A percentile compares a stretch with the other conserved stretches of the same genome.
Evolutionary conservation across 495 filamentous ascomycete genomes (phyloP).

Genomic region (Hypoxylon rickii): DNA sequence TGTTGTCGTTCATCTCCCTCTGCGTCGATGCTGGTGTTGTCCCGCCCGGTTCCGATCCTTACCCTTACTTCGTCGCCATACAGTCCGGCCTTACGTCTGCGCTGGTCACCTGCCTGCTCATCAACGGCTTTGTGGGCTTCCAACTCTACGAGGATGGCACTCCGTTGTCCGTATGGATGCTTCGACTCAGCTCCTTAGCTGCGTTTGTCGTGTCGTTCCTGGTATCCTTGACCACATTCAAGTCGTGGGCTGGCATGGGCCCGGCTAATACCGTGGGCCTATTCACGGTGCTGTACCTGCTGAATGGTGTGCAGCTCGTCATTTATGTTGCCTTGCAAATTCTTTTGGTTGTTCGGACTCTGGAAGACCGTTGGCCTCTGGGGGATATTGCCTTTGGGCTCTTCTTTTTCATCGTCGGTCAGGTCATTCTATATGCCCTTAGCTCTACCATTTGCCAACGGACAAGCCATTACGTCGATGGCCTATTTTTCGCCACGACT

Average conservation of each 20-base stretch:
- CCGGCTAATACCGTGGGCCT: slow-evolving; percentile 85
- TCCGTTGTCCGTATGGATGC: slow-evolving; percentile 88
- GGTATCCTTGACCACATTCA: slow-evolving; percentile 90
- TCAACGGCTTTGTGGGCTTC: slow-evolving; percentile 99
- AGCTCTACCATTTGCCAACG: slow-evolving; percentile 82
- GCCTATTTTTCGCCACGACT: slow-evolving; percentile 90
- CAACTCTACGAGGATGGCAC: slow-evolving; percentile 99
- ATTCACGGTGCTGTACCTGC: slow-evolving; percentile 89
- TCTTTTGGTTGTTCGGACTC: slow-evolving; percentile 83
- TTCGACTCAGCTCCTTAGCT: slow-evolving; percentile 72
- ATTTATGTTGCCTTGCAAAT: slow-evolving; percentile 90
- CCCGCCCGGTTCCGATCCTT: slow-evolving; percentile 76
- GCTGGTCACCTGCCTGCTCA: slow-evolving; percentile 82
- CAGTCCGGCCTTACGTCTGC: slow-evolving; percentile 92
- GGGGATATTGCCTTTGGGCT: slow-evolving; percentile 92
- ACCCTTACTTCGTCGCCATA: slow-evolving; percentile 88
- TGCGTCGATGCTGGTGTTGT: slow-evolving; percentile 92
- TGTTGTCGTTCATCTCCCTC: slow-evolving; percentile 85
- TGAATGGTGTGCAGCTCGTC: slow-evolving; percentile 83
- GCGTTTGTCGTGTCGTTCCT: slow-evolving; percentile 90
- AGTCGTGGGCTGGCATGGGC: slow-evolving; percentile 82
- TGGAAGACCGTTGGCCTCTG: slow-evolving; percentile 94
- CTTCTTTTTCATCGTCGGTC: slow-evolving; percentile 89
- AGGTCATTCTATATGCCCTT: slow-evolving; percentile 90
- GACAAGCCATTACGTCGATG: slow-evolving; percentile 92